A percentile compares a stretch with the other conserved stretches of the same genome.
Evolutionary conservation across 495 filamentous ascomycete species (phyloP).

Genomic region (Durotheca rogersii): DNA sequence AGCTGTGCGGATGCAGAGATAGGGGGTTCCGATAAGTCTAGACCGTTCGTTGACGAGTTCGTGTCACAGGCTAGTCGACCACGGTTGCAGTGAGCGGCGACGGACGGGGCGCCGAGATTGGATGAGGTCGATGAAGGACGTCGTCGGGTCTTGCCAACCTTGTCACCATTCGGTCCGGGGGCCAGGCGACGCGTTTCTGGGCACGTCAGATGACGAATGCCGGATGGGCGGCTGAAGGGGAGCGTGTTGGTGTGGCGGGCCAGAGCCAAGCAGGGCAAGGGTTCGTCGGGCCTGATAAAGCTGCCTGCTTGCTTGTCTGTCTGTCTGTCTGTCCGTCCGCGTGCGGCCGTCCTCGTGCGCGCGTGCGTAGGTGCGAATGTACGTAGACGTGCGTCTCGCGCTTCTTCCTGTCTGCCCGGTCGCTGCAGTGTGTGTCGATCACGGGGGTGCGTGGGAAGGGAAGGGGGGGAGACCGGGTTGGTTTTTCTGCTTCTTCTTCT

Average conservation of each 20-base stretch:
- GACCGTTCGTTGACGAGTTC: constrained; percentile 30
- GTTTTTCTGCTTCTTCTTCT: too few species aligned
- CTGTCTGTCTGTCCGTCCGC: too few species aligned
- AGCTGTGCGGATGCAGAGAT: constrained; percentile 27
- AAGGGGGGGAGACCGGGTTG: constrained; percentile 7
- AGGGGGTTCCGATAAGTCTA: constrained; percentile 22
- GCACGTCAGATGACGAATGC: not conserved
- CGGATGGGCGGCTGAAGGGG: not conserved
- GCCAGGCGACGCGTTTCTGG: not conserved
- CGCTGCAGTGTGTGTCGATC: constrained; percentile 16
- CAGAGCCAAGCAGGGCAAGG: too few species aligned
- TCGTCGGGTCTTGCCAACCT: constrained; percentile 17
- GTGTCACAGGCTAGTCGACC: constrained; percentile 24
- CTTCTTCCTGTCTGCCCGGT: not conserved
- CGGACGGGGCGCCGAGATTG: constrained; percentile 19
- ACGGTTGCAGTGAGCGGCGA: constrained; percentile 25
- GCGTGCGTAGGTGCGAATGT: too few species aligned
- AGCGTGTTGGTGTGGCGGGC: not conserved
- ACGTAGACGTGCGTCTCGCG: too few species aligned
- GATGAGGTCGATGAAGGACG: constrained; percentile 22
- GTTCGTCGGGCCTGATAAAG: too few species aligned
- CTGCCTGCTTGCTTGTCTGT: not conserved
- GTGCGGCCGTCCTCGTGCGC: too few species aligned
- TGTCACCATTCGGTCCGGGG: constrained; percentile 17
- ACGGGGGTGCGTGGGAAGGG: constrained; percentile 1